Evolutionary conservation across 768 basidiomycete genomes (phyloP), one percentile per base, ranked within the genome.

Genomic region (Trametes cinnabarina): DNA sequence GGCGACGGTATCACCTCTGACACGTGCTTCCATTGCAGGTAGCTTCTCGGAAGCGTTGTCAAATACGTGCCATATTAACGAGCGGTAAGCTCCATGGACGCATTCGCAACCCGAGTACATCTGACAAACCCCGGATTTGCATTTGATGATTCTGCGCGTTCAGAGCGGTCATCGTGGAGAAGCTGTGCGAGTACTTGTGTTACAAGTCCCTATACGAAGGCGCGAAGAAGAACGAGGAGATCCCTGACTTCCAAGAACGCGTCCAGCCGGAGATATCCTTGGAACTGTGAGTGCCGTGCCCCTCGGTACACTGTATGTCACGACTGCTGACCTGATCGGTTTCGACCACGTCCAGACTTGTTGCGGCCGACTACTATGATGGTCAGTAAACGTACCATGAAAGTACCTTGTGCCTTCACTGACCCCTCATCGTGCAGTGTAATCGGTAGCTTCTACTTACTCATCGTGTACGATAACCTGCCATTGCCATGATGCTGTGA

Each of bases 261-360:
- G 81, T 98, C 49, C 85, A 86, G 1, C 91, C 91, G 1, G 94
- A 96, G 70, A 82, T 97, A 44, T 90, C 90, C 1, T 73, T 98
- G 6, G 94, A 97, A 71, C 71, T 96, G 94, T 97, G 63, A 69
- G 92, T 82, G 37, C 50, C 10, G 17, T 30, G 30, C 25, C 26
- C 30, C 30, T 32, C 30, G 30, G 30, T 32, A 9, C 22, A 5
- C 30, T 19, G n/a, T 8, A 14, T 5, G 19, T 12, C 3, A 14
- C 3, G 23, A n/a, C n/a, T n/a, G n/a, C n/a, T 15, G 17, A 35
- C 17, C 30, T 23, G 15, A 6, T 35, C 37, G 11, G 9, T 32
- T n/a, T 11, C 47, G 28, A 32, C 32, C 19, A 7, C 17, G n/a
- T 35, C 39, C 11, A 59, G 58, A 17, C 51, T 59, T 19, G 51